These are phyloP conservation scores for Candida boleticola DNA, from an alignment of 805 yeast species.

Conservation along the genomic window DNA sequence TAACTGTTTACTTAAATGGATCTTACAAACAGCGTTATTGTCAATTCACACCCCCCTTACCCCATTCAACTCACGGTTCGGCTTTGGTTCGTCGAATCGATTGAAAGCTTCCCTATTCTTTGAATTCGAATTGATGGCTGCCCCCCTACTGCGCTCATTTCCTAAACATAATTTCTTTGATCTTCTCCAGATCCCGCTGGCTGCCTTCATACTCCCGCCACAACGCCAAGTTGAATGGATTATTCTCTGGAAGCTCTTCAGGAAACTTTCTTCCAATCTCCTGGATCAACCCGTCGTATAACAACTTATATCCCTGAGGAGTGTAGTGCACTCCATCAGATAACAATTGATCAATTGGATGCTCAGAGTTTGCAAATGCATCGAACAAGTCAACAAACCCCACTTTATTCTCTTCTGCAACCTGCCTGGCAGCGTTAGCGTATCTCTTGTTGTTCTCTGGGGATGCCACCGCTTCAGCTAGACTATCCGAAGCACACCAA, in stretches of 20 bases:
- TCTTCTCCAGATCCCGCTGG: constrained; percentile 9
- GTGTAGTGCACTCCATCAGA: constrained; percentile 61
- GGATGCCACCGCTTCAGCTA: constrained; percentile 18
- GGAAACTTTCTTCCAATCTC: constrained; percentile 34
- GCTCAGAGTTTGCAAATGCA: constrained; percentile 34
- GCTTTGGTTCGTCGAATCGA: too few species aligned
- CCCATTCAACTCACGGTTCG: too few species aligned
- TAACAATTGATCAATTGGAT: constrained; percentile 33
- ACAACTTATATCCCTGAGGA: constrained; percentile 50
- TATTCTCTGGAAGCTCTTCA: constrained; percentile 32
- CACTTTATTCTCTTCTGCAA: constrained; percentile 46
- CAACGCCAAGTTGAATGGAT: constrained; percentile 33
- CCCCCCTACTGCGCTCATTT: too few species aligned
- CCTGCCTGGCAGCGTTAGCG: constrained; percentile 44
- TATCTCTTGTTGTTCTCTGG: constrained; percentile 40
- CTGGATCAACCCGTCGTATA: constrained; percentile 28
- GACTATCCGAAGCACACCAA: too few species aligned
- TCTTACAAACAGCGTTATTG: too few species aligned
- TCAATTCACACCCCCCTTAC: too few species aligned
- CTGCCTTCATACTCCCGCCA: constrained; percentile 33
- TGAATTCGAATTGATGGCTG: too few species aligned
- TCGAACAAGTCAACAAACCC: constrained; percentile 60
- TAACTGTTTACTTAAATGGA: too few species aligned
- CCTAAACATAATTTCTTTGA: too few species aligned
- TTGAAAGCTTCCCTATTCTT: too few species aligned